Percentiles rank a stretch among this genome's conserved stretches.
phyloP scores from a whole-genome alignment of 139 green algal genomes.

The Picochlorum sp. region DNA sequence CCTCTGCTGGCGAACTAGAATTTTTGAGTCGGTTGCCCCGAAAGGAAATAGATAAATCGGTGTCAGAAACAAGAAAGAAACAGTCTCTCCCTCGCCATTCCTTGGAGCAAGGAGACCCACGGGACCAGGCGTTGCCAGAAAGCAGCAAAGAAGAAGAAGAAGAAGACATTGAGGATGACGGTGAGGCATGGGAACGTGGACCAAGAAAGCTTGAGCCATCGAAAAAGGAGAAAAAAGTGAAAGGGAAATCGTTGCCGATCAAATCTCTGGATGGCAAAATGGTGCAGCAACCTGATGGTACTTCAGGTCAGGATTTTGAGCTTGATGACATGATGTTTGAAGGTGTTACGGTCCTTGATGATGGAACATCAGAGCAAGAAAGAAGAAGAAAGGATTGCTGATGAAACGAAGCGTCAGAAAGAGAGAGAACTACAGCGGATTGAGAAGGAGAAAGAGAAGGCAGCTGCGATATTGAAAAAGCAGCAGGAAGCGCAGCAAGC shows the following conservation, averaged over 20 bases:
- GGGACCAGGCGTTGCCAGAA: neutral
- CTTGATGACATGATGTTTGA: neutral
- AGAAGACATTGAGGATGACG: conserved; percentile 4
- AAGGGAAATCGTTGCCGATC: conserved; percentile 31
- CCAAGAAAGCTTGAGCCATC: neutral
- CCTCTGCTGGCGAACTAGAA: conserved; percentile 15
- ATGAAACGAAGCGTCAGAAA: neutral
- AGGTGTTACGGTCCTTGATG: conserved; percentile 8
- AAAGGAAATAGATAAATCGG: conserved; percentile 1
- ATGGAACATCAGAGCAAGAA: conserved; percentile 8
- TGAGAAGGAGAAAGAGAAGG: conserved; percentile 9
- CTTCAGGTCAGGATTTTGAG: neutral
- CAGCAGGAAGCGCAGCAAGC: conserved; percentile 2
- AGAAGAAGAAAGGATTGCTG: neutral
- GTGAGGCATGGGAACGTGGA: neutral
- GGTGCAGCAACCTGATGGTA: conserved; percentile 6
- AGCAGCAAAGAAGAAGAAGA: conserved; percentile 1
- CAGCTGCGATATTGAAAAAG: neutral
- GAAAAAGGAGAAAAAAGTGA: conserved; percentile 3
- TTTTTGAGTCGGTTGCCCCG: conserved; percentile 35
- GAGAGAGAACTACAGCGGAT: neutral
- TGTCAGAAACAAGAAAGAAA: conserved; percentile 6
- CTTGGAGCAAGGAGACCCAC: neutral
- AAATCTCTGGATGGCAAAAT: conserved; percentile 45
- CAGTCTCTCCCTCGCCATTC: neutral